These are phyloP conservation scores for Peterozyma toletana DNA, from an alignment of 805 yeast genomes.

Conservation along the genomic window DNA sequence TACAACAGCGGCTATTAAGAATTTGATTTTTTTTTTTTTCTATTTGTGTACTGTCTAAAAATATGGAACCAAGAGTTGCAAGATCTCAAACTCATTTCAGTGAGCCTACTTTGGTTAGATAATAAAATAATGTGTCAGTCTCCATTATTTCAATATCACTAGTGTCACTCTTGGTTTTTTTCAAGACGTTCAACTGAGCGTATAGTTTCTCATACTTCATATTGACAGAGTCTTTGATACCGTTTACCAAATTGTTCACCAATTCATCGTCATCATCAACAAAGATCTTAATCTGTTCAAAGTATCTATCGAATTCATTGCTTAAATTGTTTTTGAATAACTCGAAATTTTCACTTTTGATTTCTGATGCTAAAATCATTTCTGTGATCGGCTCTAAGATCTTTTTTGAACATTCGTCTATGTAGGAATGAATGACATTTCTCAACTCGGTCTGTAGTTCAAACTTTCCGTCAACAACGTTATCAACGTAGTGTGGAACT, in stretches of 20 bases:
- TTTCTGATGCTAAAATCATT: slow-evolving; percentile 10
- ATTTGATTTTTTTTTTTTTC: too few species aligned
- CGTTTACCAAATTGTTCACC: slow-evolving; percentile 47
- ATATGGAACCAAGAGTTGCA: slow-evolving; percentile 77
- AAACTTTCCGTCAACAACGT: slow-evolving; percentile 67
- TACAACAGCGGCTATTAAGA: too few species aligned
- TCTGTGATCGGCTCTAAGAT: slow-evolving; percentile 40
- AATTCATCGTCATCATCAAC: slow-evolving; percentile 46
- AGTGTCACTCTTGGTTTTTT: slow-evolving; percentile 20
- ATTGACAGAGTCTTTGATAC: slow-evolving; percentile 54
- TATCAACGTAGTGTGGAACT: slow-evolving; percentile 73
- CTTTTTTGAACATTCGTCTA: slow-evolving; percentile 44
- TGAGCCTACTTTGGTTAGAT: slow-evolving; percentile 20
- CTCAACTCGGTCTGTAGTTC: slow-evolving; percentile 74
- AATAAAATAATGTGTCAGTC: slow-evolving; percentile 45
- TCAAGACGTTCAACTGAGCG: slow-evolving; percentile 17
- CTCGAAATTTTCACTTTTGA: slow-evolving; percentile 11
- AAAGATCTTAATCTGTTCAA: slow-evolving; percentile 43
- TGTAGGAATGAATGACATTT: slow-evolving; percentile 60
- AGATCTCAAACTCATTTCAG: slow-evolving; percentile 41
- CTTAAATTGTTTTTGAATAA: slow-evolving; percentile 43
- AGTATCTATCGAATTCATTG: slow-evolving; percentile 48
- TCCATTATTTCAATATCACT: slow-evolving; percentile 46
- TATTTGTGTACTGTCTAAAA: slow-evolving; percentile 52
- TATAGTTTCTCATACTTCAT: slow-evolving; percentile 52